These are phyloP conservation scores for Sarocladium kiliense DNA, from an alignment of 2,329 filamentous ascomycete species.

Conservation along the genomic window DNA sequence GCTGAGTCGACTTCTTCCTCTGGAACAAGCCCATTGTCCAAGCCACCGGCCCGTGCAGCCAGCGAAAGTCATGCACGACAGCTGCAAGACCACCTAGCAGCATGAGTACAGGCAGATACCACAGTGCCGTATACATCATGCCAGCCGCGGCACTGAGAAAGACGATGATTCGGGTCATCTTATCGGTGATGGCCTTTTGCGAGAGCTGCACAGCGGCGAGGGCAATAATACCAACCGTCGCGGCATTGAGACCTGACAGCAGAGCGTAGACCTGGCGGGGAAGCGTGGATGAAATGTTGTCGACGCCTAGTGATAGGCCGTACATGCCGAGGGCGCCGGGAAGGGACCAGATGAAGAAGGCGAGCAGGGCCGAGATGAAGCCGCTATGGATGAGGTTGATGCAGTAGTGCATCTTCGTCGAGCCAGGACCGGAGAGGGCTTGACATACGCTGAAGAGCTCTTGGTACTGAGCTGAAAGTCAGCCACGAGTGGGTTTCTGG, in stretches of 20 bases:
- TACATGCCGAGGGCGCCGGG: conserved; percentile 70
- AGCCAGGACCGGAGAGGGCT: conserved; percentile 60
- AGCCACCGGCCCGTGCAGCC: conserved; percentile 10
- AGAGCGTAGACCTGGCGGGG: conserved; percentile 62
- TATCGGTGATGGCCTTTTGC: conserved; percentile 62
- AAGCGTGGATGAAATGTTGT: conserved; percentile 51
- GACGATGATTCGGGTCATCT: conserved; percentile 56
- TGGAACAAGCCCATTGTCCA: neutral
- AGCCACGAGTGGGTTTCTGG: too few relatives aligned
- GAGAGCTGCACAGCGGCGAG: conserved; percentile 64
- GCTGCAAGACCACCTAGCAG: conserved; percentile 41
- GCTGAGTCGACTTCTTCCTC: neutral
- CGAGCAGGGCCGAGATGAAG: conserved; percentile 49
- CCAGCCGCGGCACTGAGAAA: conserved; percentile 60
- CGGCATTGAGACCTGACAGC: conserved; percentile 65
- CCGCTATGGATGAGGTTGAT: conserved; percentile 61
- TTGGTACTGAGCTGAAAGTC: conserved; percentile 62
- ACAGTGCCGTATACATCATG: conserved; percentile 65
- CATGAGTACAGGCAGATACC: conserved; percentile 70
- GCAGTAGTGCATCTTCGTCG: conserved; percentile 68
- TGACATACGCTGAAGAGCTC: conserved; percentile 68
- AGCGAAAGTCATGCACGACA: conserved; percentile 10
- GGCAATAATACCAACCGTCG: conserved; percentile 67
- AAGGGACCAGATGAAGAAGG: conserved; percentile 62
- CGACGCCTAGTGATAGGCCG: conserved; percentile 59